Conservation (phyloP, 129 eudicot species). For the carrot (Daucus carota) region DH1_v3.0 NC_030381.2:17107501-17108000, state of each 20-base stretch:
- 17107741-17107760: constrained; percentile 8
- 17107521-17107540: background rate
- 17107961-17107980: constrained; percentile 72
- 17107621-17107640: background rate
- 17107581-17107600: background rate
- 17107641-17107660: constrained; percentile 1
- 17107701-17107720: background rate
- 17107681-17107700: background rate
- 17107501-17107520: background rate
- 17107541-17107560: background rate
- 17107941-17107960: constrained; percentile 76
- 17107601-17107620: background rate
- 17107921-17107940: constrained; percentile 70
- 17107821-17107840: constrained; percentile 18
- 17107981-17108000: constrained; percentile 86
- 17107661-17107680: background rate
- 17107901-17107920: constrained; percentile 94
- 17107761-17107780: constrained; percentile 33
- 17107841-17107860: constrained; percentile 3
- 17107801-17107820: constrained; percentile 22
- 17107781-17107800: constrained; percentile 22
- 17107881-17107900: constrained; percentile 17
- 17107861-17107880: constrained; percentile 25
- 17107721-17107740: background rate
- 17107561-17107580: background rate